These are phyloP conservation scores for Lizonia empirigonia DNA, from an alignment of 2,329 filamentous ascomycete species.

Conservation along the genomic window DNA sequence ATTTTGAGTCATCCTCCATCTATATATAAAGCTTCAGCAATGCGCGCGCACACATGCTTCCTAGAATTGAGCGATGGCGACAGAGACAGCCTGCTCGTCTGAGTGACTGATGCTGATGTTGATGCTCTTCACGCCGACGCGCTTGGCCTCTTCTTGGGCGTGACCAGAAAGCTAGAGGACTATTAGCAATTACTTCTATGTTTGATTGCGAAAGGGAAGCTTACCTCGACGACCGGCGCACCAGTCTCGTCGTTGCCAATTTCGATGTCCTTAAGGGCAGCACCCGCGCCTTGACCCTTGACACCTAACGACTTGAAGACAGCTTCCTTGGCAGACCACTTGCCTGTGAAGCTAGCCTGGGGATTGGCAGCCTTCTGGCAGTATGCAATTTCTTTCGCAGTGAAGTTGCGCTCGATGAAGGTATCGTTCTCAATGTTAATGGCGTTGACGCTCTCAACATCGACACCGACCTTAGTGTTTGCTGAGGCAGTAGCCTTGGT, in stretches of 20 bases:
- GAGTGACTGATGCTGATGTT: slow-evolving; percentile 96
- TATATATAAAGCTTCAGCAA: not conserved
- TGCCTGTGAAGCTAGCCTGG: slow-evolving; percentile 89
- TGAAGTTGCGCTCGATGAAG: slow-evolving; percentile 95
- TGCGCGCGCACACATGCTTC: not conserved
- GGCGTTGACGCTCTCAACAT: slow-evolving; percentile 85
- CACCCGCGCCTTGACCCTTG: slow-evolving; percentile 82
- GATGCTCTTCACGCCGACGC: slow-evolving; percentile 85
- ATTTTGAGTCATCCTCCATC: not conserved
- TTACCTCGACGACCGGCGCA: slow-evolving; percentile 82
- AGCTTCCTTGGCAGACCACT: slow-evolving; percentile 97
- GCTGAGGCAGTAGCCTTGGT: slow-evolving; percentile 66
- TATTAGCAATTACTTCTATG: slow-evolving; percentile 20
- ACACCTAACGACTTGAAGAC: slow-evolving; percentile 98
- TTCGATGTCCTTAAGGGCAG: slow-evolving; percentile 92
- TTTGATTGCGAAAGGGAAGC: slow-evolving; percentile 42
- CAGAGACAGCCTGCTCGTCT: slow-evolving; percentile 90
- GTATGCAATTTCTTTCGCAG: slow-evolving; percentile 79
- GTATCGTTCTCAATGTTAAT: slow-evolving; percentile 94
- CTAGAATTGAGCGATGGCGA: slow-evolving; percentile 83
- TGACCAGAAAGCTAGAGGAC: slow-evolving; percentile 76
- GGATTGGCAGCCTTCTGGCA: slow-evolving; percentile 79
- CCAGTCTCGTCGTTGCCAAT: slow-evolving; percentile 81
- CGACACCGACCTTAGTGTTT: slow-evolving; percentile 83
- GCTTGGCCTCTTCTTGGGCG: slow-evolving; percentile 80